These are phyloP conservation scores for Volvariella surrecta DNA, from an alignment of 1,284 basidiomycete genomes.

Conservation along the genomic window DNA sequence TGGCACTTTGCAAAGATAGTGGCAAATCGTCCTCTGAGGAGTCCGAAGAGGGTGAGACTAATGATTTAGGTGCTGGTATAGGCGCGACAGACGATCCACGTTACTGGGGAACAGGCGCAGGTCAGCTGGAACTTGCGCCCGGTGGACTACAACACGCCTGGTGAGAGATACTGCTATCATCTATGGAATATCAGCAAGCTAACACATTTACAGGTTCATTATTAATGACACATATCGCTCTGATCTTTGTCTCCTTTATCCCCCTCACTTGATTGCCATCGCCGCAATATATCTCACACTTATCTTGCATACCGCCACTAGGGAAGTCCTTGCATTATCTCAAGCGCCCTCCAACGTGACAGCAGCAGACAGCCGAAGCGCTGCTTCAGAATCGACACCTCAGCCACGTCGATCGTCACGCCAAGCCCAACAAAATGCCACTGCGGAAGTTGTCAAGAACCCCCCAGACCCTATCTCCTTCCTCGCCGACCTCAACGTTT, in stretches of 20 bases:
- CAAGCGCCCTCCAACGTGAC: constrained; percentile 18
- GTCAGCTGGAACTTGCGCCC: constrained; percentile 56
- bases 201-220: constrained; percentile 63
- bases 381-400: constrained; percentile 8
- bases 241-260: constrained; percentile 84
- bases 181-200: not conserved
- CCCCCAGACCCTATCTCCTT: constrained; percentile 64
- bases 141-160: constrained; percentile 71
- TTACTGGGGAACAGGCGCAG: constrained; percentile 26
- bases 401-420: constrained; percentile 47
- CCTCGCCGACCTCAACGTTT: constrained; percentile 81
- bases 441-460: constrained; percentile 15
- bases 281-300: constrained; percentile 86
- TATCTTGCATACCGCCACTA: constrained; percentile 52
- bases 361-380: constrained; percentile 3
- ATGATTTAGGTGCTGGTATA: constrained; percentile 51
- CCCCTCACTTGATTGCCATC: constrained; percentile 91
- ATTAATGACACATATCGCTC: constrained; percentile 96
- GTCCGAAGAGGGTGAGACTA: constrained; percentile 45
- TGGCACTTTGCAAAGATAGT: constrained; percentile 56
- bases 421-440: constrained; percentile 16
- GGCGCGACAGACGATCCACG: constrained; percentile 25
- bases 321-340: constrained; percentile 28
- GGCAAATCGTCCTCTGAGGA: constrained; percentile 16
- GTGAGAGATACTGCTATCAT: constrained; percentile 25